Evolutionary conservation across 2,329 filamentous ascomycete species (phyloP), one percentile per base, ranked within the genome.

Genomic region (Aspergillus fischeri): DNA sequence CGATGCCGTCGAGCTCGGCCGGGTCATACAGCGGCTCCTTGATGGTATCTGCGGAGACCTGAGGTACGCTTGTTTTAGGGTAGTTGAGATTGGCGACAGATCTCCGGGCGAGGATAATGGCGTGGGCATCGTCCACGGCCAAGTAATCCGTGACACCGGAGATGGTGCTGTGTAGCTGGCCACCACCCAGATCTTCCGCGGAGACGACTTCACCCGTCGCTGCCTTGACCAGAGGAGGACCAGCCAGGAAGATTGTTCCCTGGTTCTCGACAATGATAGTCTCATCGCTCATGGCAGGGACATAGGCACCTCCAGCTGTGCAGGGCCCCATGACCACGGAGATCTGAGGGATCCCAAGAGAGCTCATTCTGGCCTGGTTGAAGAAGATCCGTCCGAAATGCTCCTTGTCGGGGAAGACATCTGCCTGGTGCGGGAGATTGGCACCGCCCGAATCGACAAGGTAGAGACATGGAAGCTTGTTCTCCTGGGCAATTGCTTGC

Each of bases 381-480:
- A 89, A 99, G 81, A 99, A 99, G 72, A 97, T 96, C 63, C 93
- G 90, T 38, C 93, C 92, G 71, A 99, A 97, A 75, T 97, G 93
- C 54, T 97, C 91, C 63, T 87, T 83, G 73, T 97, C 93, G 1
- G 93, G 94, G 74, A 99, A 97, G 56, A 97, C 93, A 70, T 97
- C 91, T 41, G 92, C 89, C 77, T 99, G 93, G 69, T 97, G 90
- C 14, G 92, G 94, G 20, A 99, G 84, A 73, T 97, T 97, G 57
- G 92, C 94, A 62, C 93, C 93, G 49, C 94, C 93, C 4, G 92
- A 96, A 73, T 99, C 93, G 56, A 97, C 94, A 25, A 99, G 83
- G 76, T 97, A 99, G 72, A 99, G 90, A 75, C 93, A 97, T 0
- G 86, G 86, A 9, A 89, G 73, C 58, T 76, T 87, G 74, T 97